Conservation (phyloP, 176 grass and related monocot species). For the Aechmea fasciata region DNA sequence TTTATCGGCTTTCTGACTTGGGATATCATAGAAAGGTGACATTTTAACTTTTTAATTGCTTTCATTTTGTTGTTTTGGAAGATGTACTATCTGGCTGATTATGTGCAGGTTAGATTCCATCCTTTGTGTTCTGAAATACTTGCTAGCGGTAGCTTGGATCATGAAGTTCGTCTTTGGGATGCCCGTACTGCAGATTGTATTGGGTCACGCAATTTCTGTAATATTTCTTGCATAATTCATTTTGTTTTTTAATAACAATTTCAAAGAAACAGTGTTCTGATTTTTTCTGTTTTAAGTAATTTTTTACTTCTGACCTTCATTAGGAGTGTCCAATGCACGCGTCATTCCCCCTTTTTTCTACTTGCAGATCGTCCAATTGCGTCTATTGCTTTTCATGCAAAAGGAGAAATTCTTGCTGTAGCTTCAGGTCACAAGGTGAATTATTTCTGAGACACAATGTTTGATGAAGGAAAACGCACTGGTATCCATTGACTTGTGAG, state of each 20-base stretch:
- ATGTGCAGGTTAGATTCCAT: conserved; percentile 86
- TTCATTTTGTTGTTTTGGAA: no score
- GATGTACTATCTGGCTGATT: conserved; percentile 17
- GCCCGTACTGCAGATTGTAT: conserved; percentile 76
- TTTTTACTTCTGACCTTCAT: no score
- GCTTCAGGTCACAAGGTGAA: conserved; percentile 97
- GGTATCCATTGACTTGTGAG: no score
- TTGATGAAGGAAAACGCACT: no score
- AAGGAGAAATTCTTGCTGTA: conserved; percentile 90
- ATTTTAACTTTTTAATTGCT: no score
- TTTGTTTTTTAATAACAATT: no score
- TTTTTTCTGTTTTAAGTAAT: no score
- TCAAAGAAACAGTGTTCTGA: no score
- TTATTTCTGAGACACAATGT: not conserved
- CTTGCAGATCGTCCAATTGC: conserved; percentile 88
- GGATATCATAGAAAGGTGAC: no score
- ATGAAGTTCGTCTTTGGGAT: conserved; percentile 98
- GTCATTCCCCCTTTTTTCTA: not conserved
- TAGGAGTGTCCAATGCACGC: no score
- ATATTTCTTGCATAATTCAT: conserved; percentile 28
- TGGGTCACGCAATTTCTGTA: conserved; percentile 78
- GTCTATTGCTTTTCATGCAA: conserved; percentile 96
- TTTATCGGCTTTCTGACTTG: no score
- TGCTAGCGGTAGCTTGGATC: conserved; percentile 97
- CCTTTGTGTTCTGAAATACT: conserved; percentile 91